A percentile compares a stretch with the other conserved stretches of the same genome.
Conservation (phyloP, 2,329 filamentous ascomycete species). For the Hypocrella siamensis region DNA sequence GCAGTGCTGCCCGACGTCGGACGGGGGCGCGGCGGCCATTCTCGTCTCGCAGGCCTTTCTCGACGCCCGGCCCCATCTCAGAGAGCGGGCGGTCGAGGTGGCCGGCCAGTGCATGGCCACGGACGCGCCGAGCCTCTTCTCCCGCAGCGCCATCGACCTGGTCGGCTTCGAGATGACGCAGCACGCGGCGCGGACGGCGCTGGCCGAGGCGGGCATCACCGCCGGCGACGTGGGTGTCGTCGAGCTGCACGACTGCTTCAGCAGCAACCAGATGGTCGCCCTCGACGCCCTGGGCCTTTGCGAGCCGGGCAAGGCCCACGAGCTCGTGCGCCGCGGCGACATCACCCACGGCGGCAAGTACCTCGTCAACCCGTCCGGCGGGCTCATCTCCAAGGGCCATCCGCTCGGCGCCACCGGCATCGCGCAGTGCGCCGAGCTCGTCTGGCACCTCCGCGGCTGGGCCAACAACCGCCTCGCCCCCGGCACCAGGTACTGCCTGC, state of each 20-base stretch:
- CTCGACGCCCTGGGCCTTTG: constrained; percentile 75
- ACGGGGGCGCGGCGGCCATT: constrained; percentile 78
- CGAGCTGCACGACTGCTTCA: constrained; percentile 95
- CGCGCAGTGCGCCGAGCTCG: constrained; percentile 85
- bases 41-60: constrained; percentile 83
- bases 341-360: constrained; percentile 81
- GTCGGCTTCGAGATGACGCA: constrained; percentile 79
- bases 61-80: constrained; percentile 67
- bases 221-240: constrained; percentile 64
- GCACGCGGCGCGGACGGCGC: constrained; percentile 52
- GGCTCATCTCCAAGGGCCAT: constrained; percentile 91
- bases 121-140: constrained; percentile 68
- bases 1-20: constrained; percentile 96
- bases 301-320: constrained; percentile 71
- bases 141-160: constrained; percentile 66
- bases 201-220: constrained; percentile 55
- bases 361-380: constrained; percentile 85
- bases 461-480: constrained; percentile 71
- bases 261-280: constrained; percentile 80
- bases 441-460: constrained; percentile 93
- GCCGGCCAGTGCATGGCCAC: constrained; percentile 82
- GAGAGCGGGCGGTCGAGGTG: constrained; percentile 69
- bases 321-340: constrained; percentile 72
- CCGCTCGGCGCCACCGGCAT: constrained; percentile 89
- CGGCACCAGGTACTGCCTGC: constrained; percentile 57